A percentile compares a stretch with the other conserved stretches of the same genome.
phyloP scores from a whole-genome alignment of 163 green algal genomes.

The Prototheca wickerhamii region DNA sequence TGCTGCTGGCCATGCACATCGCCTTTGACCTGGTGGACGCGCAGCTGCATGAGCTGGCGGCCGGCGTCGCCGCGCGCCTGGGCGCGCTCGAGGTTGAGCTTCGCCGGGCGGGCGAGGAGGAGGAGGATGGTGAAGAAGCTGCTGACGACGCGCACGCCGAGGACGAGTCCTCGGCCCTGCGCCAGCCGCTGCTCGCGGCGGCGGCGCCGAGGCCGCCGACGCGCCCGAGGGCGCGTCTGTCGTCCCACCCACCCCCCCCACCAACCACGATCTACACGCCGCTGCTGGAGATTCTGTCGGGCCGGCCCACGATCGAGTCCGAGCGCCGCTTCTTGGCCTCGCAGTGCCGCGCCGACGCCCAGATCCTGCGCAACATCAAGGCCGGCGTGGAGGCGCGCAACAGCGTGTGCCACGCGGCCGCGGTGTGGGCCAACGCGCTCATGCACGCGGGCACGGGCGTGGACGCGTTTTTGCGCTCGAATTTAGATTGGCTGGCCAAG shows the following conservation, averaged over 20 bases:
- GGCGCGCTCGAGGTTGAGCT: conserved; percentile 15
- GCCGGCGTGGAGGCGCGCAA: conserved; percentile 61
- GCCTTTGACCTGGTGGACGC: conserved; percentile 95
- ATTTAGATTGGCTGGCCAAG: conserved; percentile 92
- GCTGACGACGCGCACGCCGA: neutral
- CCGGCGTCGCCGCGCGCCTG: conserved; percentile 43
- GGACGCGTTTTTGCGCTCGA: conserved; percentile 92
- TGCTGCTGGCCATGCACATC: conserved; percentile 90
- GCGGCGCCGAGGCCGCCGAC: conserved; percentile 8
- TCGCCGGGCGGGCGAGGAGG: conserved; percentile 15
- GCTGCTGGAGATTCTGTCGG: conserved; percentile 68
- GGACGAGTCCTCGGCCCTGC: neutral
- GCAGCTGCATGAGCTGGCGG: conserved; percentile 86
- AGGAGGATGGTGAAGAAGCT: conserved; percentile 9
- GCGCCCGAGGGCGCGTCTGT: conserved; percentile 3
- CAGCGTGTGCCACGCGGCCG: conserved; percentile 83
- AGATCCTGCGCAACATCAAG: conserved; percentile 94
- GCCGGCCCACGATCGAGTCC: conserved; percentile 75
- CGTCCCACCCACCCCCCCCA: neutral
- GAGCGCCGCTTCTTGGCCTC: conserved; percentile 94
- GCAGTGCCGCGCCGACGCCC: conserved; percentile 85
- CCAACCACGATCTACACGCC: neutral
- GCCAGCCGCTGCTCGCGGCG: neutral
- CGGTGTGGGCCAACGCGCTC: conserved; percentile 90
- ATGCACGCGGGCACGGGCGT: conserved; percentile 94